Base-by-base conservation (phyloP, 352 stramenopile genomes). In the Pythium diclinum region DNA sequence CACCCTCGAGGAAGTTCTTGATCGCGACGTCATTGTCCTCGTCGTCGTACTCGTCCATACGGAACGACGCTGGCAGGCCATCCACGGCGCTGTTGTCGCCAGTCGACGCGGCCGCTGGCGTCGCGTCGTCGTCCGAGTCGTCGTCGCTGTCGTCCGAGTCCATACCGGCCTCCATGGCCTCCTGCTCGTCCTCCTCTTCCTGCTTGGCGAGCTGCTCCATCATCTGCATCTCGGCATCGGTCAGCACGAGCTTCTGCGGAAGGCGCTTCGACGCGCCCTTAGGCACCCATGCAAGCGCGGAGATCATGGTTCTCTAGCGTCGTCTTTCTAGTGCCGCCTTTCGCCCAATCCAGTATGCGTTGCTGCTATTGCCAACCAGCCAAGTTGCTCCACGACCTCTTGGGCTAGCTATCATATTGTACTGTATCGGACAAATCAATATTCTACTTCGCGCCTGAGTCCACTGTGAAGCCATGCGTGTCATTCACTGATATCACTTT, bases 1-100 rank as follows among this genome's bases (percentile, higher is more conserved):
- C 76, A 53, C 57, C 62, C 14, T 67, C 56, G 49, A 91, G 69
- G 62, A 91, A 94, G 59, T 85, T 93, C 51, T 85, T 88, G 51
- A 95, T 90, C 32, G 83, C 83, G 10, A 73, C 85, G 48, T 94
- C 85, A 59, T 94, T 78, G 58, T 91, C 85, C 61, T 95, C 85
- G 6, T 95, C 85, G 58, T 95, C 86, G 71, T 96, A 94, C 54
- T 95, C 81, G 63, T 95, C 85, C 85, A 94, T 94, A 67, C 89
- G 88, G 71, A 96, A 93, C 36, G 68, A 80, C 10, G 77, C 60
- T 10, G 87, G 83, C 61, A 92, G 68, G 52, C 71, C 73, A 52
- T 83, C 73, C 17, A 71, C 68, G 11, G 76, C 73, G n/a, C 33
- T 66, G 46, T 17, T 72, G 47, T 47, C 25, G 13, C 33, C 38